Evolutionary conservation across 495 filamentous ascomycete genomes (phyloP).

Genomic region (Articulospora tetracladia): DNA sequence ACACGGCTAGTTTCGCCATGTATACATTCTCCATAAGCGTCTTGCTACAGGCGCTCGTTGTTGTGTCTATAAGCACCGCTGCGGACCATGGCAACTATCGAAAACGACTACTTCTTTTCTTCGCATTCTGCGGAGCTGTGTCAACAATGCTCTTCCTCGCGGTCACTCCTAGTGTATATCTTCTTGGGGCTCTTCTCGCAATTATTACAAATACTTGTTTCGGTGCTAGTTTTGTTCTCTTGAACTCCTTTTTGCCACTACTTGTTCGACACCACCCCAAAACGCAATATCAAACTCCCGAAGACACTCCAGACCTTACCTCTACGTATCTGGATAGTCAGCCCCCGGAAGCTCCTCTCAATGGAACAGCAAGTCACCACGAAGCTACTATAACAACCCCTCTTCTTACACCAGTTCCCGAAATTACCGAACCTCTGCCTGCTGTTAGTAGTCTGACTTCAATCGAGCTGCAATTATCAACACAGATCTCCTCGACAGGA

Average conservation of each 20-base stretch:
- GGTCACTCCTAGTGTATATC: slow-evolving; percentile 66
- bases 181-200: slow-evolving; percentile 77
- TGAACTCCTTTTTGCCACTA: slow-evolving; percentile 81
- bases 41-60: slow-evolving; percentile 79
- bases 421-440: slow-evolving; percentile 20
- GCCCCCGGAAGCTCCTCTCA: slow-evolving; percentile 26
- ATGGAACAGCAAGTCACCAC: slow-evolving; percentile 12
- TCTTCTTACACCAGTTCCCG: slow-evolving; percentile 37
- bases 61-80: slow-evolving; percentile 92
- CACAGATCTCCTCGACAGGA: slow-evolving; percentile 80
- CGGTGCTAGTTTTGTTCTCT: slow-evolving; percentile 78
- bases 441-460: slow-evolving; percentile 38
- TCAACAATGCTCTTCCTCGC: slow-evolving; percentile 88
- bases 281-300: slow-evolving; percentile 29
- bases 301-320: slow-evolving; percentile 28
- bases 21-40: slow-evolving; percentile 96
- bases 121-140: slow-evolving; percentile 76
- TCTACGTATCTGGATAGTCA: slow-evolving; percentile 20
- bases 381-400: slow-evolving; percentile 41
- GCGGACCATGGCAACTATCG: slow-evolving; percentile 94
- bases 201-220: slow-evolving; percentile 89
- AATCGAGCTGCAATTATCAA: slow-evolving; percentile 70
- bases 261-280: slow-evolving; percentile 74
- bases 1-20: slow-evolving; percentile 97
- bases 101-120: slow-evolving; percentile 78